These are phyloP conservation scores for Clavispora phyllophila DNA, from an alignment of 805 yeast genomes.

Conservation along the genomic window DNA sequence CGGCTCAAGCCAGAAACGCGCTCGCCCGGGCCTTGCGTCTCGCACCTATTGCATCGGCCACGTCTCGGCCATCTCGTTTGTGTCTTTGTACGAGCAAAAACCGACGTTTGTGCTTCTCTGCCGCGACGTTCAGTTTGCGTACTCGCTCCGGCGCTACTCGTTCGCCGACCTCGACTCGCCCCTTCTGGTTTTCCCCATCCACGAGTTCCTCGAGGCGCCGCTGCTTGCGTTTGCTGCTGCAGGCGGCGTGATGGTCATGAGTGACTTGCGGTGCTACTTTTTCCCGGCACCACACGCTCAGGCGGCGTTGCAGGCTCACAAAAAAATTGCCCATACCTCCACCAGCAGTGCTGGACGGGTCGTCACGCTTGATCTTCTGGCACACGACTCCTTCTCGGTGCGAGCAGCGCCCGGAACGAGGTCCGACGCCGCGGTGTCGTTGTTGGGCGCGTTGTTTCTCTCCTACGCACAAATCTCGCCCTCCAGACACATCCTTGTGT, in stretches of 20 bases:
- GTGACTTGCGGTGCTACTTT: constrained; percentile 24
- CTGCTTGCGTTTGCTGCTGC: constrained; percentile 18
- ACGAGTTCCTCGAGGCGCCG: constrained; percentile 29
- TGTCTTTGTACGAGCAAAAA: neutral
- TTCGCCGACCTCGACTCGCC: constrained; percentile 6
- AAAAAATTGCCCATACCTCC: neutral
- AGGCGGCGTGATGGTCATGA: constrained; percentile 26
- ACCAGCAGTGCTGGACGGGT: constrained; percentile 1
- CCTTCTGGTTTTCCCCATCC: constrained; percentile 16
- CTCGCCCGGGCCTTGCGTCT: neutral
- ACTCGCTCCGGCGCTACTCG: constrained; percentile 27
- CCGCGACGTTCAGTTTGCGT: constrained; percentile 30
- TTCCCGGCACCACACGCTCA: constrained; percentile 16
- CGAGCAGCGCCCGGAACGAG: too few relatives aligned
- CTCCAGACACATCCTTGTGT: constrained; percentile 15
- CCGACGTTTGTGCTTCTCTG: constrained; percentile 24
- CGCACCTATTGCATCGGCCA: constrained; percentile 11
- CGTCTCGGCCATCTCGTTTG: constrained; percentile 9
- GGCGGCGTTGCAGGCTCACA: neutral
- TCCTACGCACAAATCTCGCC: neutral
- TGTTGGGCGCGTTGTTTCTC: neutral
- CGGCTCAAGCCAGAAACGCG: neutral
- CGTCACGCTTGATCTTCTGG: constrained; percentile 6
- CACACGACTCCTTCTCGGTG: too few relatives aligned
- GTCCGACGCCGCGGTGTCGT: constrained; percentile 15